Base-by-base conservation (phyloP, 352 stramenopile genomes). In the Phytophthora citricola region DNA sequence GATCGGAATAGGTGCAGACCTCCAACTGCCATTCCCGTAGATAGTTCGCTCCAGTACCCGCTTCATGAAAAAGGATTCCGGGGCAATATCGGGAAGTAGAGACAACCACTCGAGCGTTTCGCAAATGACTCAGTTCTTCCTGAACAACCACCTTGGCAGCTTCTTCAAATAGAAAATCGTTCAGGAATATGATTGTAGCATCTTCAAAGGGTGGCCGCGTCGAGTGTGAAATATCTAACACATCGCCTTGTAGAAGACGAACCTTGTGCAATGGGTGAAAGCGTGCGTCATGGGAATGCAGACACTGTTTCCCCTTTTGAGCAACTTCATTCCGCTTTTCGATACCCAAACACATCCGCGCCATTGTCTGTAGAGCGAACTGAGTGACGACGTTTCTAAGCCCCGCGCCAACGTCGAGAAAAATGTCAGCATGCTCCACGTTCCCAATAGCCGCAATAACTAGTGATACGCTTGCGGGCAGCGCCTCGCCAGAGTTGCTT, bases 81-180 rank as follows among this genome's bases (percentile, higher is more conserved):
- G 31, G 31, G 22, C 39, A 51, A n/a, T 50, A 59, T 8, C 14
- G 17, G 5, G 39, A 41, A 12, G 36, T 64, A 15, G 46, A 64
- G 17, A 64, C 27, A 22, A 64, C 20, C 20, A 52, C 2, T 50
- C 57, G 57, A 20, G 36, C 36, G 41, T 26, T 47, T 34, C 4
- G 45, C 45, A 64, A 52, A 17, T 51, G 17, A 12, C 38, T 24
- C 5, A 64, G 38, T 0, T 52, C 31, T 8, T 45, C 3, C 27
- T 50, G 32, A 2, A 51, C 39, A 3, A 32, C 2, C 9, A 59
- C 1, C 14, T 50, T 50, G 4, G 36, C 52, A 5, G 22, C 26
- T 38, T 64, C 56, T 7, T 51, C 24, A 5, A 57, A 52, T 12
- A 64, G 57, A 5, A 64, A 51, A 38, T 49, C 46, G 41, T 64